A percentile compares a stretch with the other conserved stretches of the same genome.
These are phyloP conservation scores for Symbiodinium natans DNA, from an alignment of 73 alveolate genomes.

Conservation along the genomic window DNA sequence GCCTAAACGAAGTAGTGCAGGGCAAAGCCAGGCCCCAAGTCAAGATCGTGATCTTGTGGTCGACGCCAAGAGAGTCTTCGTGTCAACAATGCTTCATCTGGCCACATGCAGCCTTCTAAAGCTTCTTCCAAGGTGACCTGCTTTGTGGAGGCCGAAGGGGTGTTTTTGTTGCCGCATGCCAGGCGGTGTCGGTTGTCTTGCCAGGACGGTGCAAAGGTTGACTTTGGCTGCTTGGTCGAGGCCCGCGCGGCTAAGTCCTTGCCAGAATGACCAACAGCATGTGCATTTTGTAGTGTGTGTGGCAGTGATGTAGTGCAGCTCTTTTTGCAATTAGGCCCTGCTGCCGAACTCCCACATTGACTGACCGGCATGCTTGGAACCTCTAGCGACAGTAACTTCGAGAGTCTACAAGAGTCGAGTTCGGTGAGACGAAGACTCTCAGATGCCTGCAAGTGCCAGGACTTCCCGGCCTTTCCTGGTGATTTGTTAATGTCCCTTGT, in stretches of 20 bases:
- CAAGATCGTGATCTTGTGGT: too few relatives aligned
- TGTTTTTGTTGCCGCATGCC: not conserved
- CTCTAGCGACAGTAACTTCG: not conserved
- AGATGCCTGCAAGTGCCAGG: slow-evolving; percentile 12
- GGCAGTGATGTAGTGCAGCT: not conserved
- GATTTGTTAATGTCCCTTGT: slow-evolving; percentile 48
- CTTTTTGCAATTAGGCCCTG: slow-evolving; percentile 5
- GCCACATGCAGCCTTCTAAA: not conserved
- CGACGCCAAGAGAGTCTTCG: too few relatives aligned
- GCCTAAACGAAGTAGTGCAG: not conserved
- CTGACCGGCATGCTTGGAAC: slow-evolving; percentile 14
- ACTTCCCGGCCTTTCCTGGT: slow-evolving; percentile 70
- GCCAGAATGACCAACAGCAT: not conserved
- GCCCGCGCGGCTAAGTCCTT: not conserved
- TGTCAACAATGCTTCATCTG: too few relatives aligned
- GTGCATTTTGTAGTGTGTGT: not conserved
- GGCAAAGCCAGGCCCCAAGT: not conserved
- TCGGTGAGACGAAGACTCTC: not conserved
- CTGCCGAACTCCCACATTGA: slow-evolving; percentile 56
- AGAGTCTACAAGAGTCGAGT: not conserved
- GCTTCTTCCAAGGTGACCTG: not conserved
- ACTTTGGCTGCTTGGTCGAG: slow-evolving; percentile 86
- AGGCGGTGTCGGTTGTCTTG: too few relatives aligned
- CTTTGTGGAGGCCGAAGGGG: not conserved
- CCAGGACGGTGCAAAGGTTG: slow-evolving; percentile 70